These are phyloP conservation scores for Fusarium pseudoanthophilum DNA, from an alignment of 2,329 filamentous ascomycete species.

Conservation along the genomic window DNA sequence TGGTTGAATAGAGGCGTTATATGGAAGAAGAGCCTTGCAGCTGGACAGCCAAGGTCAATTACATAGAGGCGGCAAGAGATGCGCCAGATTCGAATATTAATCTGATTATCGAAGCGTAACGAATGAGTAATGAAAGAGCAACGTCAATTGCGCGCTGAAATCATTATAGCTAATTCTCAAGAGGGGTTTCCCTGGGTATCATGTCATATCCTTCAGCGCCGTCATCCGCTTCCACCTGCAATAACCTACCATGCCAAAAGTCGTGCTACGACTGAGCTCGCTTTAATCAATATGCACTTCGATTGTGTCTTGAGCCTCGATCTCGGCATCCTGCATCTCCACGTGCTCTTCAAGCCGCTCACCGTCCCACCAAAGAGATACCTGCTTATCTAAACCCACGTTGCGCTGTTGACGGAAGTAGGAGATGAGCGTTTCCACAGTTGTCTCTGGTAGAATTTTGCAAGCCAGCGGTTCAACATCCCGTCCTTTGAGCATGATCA, in stretches of 20 bases:
- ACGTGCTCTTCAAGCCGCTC: conserved; percentile 71
- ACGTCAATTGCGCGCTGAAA: background rate
- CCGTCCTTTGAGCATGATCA: conserved; percentile 65
- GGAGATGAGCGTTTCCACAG: conserved; percentile 69
- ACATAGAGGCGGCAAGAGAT: conserved; percentile 18
- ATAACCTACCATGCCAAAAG: background rate
- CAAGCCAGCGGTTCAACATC: conserved; percentile 62
- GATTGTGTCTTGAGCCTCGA: conserved; percentile 78
- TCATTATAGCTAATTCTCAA: conserved; percentile 12
- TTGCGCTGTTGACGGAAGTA: conserved; percentile 68
- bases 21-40: background rate
- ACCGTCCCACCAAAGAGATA: conserved; percentile 80
- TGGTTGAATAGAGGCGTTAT: conserved; percentile 35
- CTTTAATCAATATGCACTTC: conserved; percentile 67
- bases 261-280: background rate
- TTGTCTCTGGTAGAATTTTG: conserved; percentile 64
- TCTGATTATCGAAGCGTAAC: conserved; percentile 6
- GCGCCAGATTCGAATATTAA: conserved; percentile 14
- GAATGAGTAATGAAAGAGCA: background rate
- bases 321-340: conserved; percentile 73
- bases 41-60: conserved; percentile 10
- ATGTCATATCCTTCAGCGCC: conserved; percentile 42
- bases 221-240: background rate
- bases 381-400: conserved; percentile 61
- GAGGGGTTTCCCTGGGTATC: conserved; percentile 45